These are phyloP conservation scores for Tardiomyces blankii DNA, from an alignment of 1,139 yeast genomes.

Conservation along the genomic window DNA sequence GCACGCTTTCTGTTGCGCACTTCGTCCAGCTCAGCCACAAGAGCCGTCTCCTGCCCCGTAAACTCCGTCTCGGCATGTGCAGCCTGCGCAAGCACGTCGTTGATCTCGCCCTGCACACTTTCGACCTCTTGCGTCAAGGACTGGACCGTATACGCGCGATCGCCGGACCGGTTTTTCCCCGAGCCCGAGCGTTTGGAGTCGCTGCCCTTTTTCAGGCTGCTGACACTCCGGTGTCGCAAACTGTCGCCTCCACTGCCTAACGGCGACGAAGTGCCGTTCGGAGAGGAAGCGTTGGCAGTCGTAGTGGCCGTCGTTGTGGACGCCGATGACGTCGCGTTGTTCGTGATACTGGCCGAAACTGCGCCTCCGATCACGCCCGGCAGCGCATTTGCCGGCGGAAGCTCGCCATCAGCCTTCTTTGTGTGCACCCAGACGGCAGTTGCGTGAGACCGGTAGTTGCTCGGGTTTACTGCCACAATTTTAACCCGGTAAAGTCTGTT, in stretches of 20 bases:
- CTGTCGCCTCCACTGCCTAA: neutral
- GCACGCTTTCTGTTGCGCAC: conserved; percentile 34
- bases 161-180: conserved; percentile 3
- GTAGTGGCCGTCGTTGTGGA: neutral
- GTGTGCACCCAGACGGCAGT: conserved; percentile 19
- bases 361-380: neutral
- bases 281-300: neutral
- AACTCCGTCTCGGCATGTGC: conserved; percentile 32
- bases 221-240: neutral
- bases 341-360: neutral
- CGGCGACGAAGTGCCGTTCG: neutral
- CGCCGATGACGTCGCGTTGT: neutral
- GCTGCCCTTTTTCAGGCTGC: neutral
- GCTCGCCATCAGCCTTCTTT: conserved; percentile 12
- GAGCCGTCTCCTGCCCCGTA: conserved; percentile 28
- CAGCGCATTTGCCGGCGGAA: conserved; percentile 6
- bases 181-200: neutral
- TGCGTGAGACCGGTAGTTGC: conserved; percentile 23
- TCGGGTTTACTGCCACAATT: conserved; percentile 38
- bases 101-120: conserved; percentile 37
- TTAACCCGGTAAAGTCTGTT: conserved; percentile 44
- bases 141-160: conserved; percentile 32
- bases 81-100: conserved; percentile 31
- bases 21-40: conserved; percentile 32
- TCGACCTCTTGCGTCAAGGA: conserved; percentile 40